A percentile compares a stretch with the other conserved stretches of the same genome.
Evolutionary conservation across 257 asterid species (phyloP).

Genomic region (Plectranthus barbatus): DNA sequence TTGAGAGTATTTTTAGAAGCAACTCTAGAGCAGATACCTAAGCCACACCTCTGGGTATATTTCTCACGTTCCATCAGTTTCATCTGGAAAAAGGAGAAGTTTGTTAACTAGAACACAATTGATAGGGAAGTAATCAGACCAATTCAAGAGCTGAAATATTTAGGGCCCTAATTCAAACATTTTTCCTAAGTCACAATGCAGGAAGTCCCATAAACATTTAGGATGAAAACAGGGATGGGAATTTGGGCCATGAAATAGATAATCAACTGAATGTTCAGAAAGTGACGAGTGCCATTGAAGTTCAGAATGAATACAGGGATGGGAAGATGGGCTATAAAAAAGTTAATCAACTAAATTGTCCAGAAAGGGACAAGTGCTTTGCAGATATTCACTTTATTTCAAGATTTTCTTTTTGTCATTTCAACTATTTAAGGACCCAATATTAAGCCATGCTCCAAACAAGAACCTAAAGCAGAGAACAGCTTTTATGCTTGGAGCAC

Average conservation of each 20-base stretch:
- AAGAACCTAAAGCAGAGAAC: slow-evolving; percentile 1
- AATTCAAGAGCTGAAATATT: slow-evolving; percentile 13
- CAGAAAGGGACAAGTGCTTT: background rate
- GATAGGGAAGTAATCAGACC: slow-evolving; percentile 13
- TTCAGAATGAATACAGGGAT: slow-evolving; percentile 4
- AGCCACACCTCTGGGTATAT: slow-evolving; percentile 49
- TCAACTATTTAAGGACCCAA: background rate
- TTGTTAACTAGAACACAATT: slow-evolving; percentile 28
- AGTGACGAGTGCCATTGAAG: background rate
- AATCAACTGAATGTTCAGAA: background rate
- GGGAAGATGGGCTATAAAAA: background rate
- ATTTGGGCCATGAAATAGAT: background rate
- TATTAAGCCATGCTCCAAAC: background rate
- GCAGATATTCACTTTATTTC: background rate
- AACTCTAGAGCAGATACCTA: slow-evolving; percentile 45
- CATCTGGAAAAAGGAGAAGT: slow-evolving; percentile 88
- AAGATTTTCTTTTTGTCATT: background rate
- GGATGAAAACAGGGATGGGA: slow-evolving; percentile 8
- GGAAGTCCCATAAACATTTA: background rate
- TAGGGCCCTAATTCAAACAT: background rate
- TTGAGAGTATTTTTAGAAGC: slow-evolving; percentile 25
- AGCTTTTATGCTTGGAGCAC: background rate
- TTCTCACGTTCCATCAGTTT: slow-evolving; percentile 85
- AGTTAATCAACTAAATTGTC: background rate
- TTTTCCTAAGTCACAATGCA: background rate